Evolutionary conservation across 495 filamentous ascomycete genomes (phyloP), one percentile per base, ranked within the genome.

Genomic region (Xylaria longipes): DNA sequence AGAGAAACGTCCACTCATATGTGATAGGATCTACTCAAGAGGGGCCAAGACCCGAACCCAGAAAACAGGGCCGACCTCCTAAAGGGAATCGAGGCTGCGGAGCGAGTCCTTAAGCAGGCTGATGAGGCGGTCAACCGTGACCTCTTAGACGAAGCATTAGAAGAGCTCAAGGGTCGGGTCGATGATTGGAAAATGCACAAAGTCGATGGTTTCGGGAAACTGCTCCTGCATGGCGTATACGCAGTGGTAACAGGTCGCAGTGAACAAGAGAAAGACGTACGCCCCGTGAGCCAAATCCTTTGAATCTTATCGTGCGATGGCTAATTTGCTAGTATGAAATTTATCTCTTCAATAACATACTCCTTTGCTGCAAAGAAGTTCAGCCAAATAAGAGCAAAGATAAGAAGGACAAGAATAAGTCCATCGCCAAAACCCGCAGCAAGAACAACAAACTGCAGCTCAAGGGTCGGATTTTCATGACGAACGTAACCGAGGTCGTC

Each of bases 401-500:
- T 2, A 83, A 89, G 58, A 87, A 90, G 68, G 89, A 90, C 79
- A 90, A 88, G 72, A 83, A 83, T 17, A 80, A 78, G 68, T 78
- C 82, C 12, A 17, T 77, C 2, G 77, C 80, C 11, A 95, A 92
- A 77, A 87, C 89, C 64, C 92, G 93, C 76, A 86, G 86, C 72
- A 87, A 91, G 82, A 94, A 92, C 75, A 88, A 91, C 43, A 95
- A 92, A 78, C 84, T 99, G 61, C 94, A 97, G 78, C 87, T 99
- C 41, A 99, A 98, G 82, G 96, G 96, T 31, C 89, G 96, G 27
- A 99, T 99, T 75, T 98, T 98, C 82, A 98, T 99, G 95, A 94
- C 95, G 68, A 99, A 99, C 78, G 95, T 99, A 56, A 99, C 96
- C 8, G 94, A 98, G 76, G 92, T 97, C 31, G 84, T 97, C 5